Conservation (phyloP, 352 stramenopile genomes). For the Phytophthora sojae region DNA sequence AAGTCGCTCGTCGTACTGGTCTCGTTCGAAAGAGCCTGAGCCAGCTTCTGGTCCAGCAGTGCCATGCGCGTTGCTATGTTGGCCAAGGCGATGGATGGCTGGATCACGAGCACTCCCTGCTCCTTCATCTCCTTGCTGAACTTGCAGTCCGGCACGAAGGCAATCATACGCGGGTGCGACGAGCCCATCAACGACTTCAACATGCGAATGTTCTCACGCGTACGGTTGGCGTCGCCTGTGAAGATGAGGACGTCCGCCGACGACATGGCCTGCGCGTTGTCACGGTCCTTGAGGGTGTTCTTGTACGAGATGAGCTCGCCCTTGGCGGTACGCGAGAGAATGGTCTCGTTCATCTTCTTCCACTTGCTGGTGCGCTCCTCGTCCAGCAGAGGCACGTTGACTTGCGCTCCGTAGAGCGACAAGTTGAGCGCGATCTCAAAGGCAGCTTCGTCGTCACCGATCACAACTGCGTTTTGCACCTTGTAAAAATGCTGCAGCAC, state of each 20-base stretch:
- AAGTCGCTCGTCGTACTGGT: constrained; percentile 62
- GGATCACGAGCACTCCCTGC: constrained; percentile 52
- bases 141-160: constrained; percentile 55
- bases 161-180: constrained; percentile 65
- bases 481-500: constrained; percentile 52
- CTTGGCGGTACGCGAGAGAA: constrained; percentile 56
- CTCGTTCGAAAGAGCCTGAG: constrained; percentile 48
- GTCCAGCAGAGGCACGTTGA: constrained; percentile 69
- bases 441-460: constrained; percentile 69
- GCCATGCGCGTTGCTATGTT: constrained; percentile 78
- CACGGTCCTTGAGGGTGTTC: constrained; percentile 63
- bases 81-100: constrained; percentile 71
- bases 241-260: constrained; percentile 69
- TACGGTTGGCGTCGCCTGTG: constrained; percentile 56
- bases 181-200: constrained; percentile 52
- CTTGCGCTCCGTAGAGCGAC: constrained; percentile 66
- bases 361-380: constrained; percentile 66
- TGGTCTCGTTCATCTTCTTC: constrained; percentile 70
- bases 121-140: constrained; percentile 57
- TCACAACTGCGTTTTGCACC: constrained; percentile 62
- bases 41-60: constrained; percentile 57
- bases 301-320: constrained; percentile 73
- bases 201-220: constrained; percentile 59
- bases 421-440: constrained; percentile 73
- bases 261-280: constrained; percentile 47